A percentile compares a stretch with the other conserved stretches of the same genome.
phyloP scores from a whole-genome alignment of 305 asterid species.

The Solanum chacoense region DNA sequence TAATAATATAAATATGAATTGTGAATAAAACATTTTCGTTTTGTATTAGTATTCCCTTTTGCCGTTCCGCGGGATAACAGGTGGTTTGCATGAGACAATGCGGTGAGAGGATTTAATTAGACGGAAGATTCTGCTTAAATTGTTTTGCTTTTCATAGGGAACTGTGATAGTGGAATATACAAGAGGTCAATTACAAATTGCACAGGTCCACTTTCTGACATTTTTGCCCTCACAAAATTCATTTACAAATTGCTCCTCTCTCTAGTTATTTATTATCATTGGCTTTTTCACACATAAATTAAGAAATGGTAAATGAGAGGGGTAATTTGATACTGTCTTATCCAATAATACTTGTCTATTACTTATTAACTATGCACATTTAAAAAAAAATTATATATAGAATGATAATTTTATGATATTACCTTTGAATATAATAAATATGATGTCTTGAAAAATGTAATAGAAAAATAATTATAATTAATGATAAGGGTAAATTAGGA shows the following conservation, averaged over 20 bases:
- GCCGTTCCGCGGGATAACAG: background rate
- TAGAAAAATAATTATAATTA: too few relatives aligned
- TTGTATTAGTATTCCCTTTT: background rate
- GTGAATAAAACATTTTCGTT: background rate
- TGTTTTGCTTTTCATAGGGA: background rate
- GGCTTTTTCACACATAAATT: background rate
- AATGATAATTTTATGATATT: too few relatives aligned
- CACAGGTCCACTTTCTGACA: constrained; percentile 1
- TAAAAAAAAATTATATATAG: too few relatives aligned
- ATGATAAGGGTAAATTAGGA: too few relatives aligned
- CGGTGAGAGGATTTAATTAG: constrained; percentile 8
- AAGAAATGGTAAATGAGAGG: too few relatives aligned
- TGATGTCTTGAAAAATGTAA: too few relatives aligned
- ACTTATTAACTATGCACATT: too few relatives aligned
- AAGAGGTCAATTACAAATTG: constrained; percentile 3
- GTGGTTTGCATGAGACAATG: background rate
- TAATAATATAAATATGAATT: background rate
- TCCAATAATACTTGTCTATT: too few relatives aligned
- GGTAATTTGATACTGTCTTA: too few relatives aligned
- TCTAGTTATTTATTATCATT: too few relatives aligned
- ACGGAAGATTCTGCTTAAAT: background rate
- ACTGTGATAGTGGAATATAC: constrained; percentile 19
- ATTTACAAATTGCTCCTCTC: too few relatives aligned
- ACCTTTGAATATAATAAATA: too few relatives aligned
- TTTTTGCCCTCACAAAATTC: background rate